A percentile compares a stretch with the other conserved stretches of the same genome.
phyloP scores from a whole-genome alignment of 2,329 filamentous ascomycete species.

The Colletotrichum ledebouriae region DNA sequence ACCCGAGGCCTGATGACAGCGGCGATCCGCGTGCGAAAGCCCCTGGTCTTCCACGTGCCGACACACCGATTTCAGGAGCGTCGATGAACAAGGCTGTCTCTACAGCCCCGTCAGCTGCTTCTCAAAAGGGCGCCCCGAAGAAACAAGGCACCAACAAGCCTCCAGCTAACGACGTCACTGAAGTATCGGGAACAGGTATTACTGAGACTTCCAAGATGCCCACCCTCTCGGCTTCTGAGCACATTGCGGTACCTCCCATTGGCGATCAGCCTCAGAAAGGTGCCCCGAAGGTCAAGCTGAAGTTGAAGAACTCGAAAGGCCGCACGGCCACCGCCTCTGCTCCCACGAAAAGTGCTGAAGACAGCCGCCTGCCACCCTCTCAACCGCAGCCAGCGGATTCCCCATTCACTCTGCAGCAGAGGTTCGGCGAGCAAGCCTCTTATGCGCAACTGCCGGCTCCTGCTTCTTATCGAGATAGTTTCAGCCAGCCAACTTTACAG shows the following conservation, averaged over 20 bases:
- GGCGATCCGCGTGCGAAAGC: not conserved
- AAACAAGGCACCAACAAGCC: not conserved
- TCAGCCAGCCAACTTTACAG: too few relatives aligned
- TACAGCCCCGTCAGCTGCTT: not conserved
- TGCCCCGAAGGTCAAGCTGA: not conserved
- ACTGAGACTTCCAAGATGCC: not conserved
- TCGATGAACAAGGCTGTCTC: not conserved
- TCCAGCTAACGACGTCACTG: not conserved
- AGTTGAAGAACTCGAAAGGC: conserved; percentile 5
- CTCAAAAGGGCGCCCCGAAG: not conserved
- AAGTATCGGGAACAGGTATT: not conserved
- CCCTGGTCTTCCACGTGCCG: too few relatives aligned
- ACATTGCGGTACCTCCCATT: not conserved
- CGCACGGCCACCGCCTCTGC: not conserved
- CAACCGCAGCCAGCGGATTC: too few relatives aligned
- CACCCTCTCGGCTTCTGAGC: not conserved
- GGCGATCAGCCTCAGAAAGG: not conserved
- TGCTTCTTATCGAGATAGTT: too few relatives aligned
- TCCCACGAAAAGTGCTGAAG: not conserved
- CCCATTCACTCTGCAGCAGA: not conserved
- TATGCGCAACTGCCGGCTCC: too few relatives aligned
- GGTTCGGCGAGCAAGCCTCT: too few relatives aligned
- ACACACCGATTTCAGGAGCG: too few relatives aligned
- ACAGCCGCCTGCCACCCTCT: too few relatives aligned
- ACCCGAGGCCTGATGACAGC: conserved; percentile 15